Evolutionary conservation across 306 rosid species (phyloP), one percentile per base, ranked within the genome.

Genomic region (Acacia acuminata): DNA sequence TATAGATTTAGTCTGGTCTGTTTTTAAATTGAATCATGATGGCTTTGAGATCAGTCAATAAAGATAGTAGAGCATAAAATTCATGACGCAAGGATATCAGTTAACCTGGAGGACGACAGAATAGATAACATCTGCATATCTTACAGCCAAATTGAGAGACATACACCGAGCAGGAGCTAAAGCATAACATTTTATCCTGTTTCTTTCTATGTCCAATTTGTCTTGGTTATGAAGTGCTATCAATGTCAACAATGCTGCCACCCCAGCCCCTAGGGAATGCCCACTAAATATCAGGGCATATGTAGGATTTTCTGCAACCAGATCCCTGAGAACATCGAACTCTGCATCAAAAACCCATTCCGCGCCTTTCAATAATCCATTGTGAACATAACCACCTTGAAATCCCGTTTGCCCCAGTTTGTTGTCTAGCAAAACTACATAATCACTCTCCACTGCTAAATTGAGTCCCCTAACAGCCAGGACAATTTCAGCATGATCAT

Each of bases 261-360:
- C 99, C 79, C 99, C 98, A 20, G 98, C 92, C 78, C 98, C 99
- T 10, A 96, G 88, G 71, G 98, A 96, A 85, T 93, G 99, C 19
- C 99, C 99, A 25, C 77, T 19, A 86, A 96, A 89, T 71, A 88
- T 88, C 79, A 96, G 80, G 74, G 89, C 82, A 82, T 96, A 93
- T 43, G 75, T 85, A 10, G 97, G 96, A 82, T 96, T 84, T 48
- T 82, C 88, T 1, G 85, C 92, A 0, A 86, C 87, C 85, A 96
- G 73, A 78, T 89, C 89, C 88, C 84, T 85, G 77, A 96, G 77
- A 82, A 89, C 80, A 68, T 91, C 92, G 76, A 76, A 81, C 86
- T 96, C 99, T 25, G 87, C 82, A 69, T 94, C 91, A 72, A 91
- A 94, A 65, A 92, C 77, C 89, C 97, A 92, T 16, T 24, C 89